These are phyloP conservation scores for Nemania serpens DNA, from an alignment of 2,329 filamentous ascomycete genomes.

Conservation along the genomic window DNA sequence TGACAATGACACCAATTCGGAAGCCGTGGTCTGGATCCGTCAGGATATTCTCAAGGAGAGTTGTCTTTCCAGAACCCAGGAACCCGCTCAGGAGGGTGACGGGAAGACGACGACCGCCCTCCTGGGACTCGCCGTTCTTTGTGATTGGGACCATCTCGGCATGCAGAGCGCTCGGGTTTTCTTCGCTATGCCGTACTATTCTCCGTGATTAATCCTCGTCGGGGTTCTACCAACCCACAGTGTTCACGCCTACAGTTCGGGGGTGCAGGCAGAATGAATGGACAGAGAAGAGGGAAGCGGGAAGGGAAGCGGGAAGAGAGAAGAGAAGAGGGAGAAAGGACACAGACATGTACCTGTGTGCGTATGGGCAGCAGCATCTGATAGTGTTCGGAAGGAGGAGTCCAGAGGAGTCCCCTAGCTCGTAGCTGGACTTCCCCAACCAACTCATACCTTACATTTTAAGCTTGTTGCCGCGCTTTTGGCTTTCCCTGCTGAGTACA, in stretches of 20 bases:
- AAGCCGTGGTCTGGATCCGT: constrained; percentile 66
- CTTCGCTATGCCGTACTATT: neutral
- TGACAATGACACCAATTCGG: constrained; percentile 73
- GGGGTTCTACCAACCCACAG: neutral
- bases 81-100: constrained; percentile 67
- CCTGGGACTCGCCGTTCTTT: neutral
- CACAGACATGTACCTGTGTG: too few species aligned
- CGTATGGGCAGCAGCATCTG: too few species aligned
- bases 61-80: constrained; percentile 71
- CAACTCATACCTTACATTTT: neutral
- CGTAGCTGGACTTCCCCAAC: neutral
- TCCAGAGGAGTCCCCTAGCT: neutral
- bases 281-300: too few species aligned
- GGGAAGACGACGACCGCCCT: constrained; percentile 47
- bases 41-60: constrained; percentile 70
- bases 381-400: too few species aligned
- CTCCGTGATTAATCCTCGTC: neutral
- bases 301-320: too few species aligned
- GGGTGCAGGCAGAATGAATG: too few species aligned
- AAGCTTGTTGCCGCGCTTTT: neutral
- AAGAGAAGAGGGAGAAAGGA: too few species aligned
- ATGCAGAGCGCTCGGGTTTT: neutral
- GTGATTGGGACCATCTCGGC: constrained; percentile 10
- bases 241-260: neutral
- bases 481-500: neutral